Percentiles rank a stretch among this genome's conserved stretches.
These are phyloP conservation scores for Epichloe typhina DNA, from an alignment of 2,329 filamentous ascomycete species.

Conservation along the genomic window DNA sequence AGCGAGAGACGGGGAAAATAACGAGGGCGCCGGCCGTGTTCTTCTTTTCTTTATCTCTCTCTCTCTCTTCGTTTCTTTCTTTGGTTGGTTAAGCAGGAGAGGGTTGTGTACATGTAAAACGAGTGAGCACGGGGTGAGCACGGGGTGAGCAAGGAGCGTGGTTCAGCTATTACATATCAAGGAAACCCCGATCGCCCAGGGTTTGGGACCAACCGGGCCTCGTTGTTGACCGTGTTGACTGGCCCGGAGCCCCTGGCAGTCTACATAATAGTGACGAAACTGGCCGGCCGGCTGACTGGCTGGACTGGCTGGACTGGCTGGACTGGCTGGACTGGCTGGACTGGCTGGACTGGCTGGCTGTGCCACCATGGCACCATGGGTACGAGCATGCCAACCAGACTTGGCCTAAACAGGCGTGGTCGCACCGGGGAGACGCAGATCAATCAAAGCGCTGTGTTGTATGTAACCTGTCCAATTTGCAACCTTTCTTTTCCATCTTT, in stretches of 20 bases:
- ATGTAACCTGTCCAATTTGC: background rate
- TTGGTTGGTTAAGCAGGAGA: background rate
- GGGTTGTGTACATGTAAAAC: background rate
- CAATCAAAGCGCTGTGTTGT: no score
- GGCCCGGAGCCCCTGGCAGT: background rate
- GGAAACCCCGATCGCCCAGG: background rate
- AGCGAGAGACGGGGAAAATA: slow-evolving; percentile 11
- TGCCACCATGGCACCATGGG: background rate
- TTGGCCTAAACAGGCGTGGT: background rate
- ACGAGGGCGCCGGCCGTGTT: background rate
- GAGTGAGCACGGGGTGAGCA: background rate
- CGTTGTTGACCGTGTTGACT: background rate
- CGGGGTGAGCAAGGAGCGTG: background rate
- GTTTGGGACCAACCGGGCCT: background rate
- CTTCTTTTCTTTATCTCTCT: background rate
- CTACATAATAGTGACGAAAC: background rate
- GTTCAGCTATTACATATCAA: background rate
- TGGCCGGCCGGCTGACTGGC: background rate
- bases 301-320: background rate
- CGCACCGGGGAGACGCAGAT: background rate
- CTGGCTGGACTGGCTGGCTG: background rate
- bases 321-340: background rate
- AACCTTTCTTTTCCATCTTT: background rate
- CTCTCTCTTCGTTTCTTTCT: background rate
- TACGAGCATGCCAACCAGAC: background rate